Percentiles rank a stretch among this genome's conserved stretches.
Evolutionary conservation across 2,329 filamentous ascomycete species (phyloP).

Genomic region (Fusarium decemcellulare): DNA sequence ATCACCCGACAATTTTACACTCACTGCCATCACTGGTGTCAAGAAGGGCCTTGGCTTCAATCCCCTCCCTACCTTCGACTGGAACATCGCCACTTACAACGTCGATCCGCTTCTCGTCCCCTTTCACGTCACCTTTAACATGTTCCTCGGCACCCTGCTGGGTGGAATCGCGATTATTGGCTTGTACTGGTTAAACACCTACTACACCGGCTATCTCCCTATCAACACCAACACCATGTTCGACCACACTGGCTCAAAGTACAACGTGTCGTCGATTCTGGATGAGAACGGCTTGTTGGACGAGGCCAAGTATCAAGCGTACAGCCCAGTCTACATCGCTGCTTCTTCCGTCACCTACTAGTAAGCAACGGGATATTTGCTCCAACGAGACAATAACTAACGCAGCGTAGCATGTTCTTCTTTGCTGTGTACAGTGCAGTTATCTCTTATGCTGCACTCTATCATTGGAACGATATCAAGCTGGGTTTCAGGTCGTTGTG

Average conservation of each 20-base stretch:
- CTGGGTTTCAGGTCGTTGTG: conserved; percentile 46
- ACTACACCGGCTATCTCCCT: conserved; percentile 61
- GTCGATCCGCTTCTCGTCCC: conserved; percentile 48
- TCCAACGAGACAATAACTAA: background rate
- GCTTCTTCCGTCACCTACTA: conserved; percentile 40
- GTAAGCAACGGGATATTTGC: background rate
- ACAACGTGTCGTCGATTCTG: conserved; percentile 61
- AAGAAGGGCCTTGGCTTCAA: conserved; percentile 61
- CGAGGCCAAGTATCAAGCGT: conserved; percentile 52
- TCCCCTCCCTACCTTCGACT: conserved; percentile 65
- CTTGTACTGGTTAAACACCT: conserved; percentile 61
- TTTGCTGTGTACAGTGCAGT: conserved; percentile 50
- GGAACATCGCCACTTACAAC: conserved; percentile 53
- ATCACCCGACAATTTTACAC: conserved; percentile 57
- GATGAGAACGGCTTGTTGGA: conserved; percentile 51
- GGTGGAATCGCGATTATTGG: conserved; percentile 57
- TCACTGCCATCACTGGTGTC: conserved; percentile 60
- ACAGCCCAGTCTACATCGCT: conserved; percentile 51
- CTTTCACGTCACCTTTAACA: conserved; percentile 57
- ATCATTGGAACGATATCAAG: conserved; percentile 53
- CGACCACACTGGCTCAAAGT: conserved; percentile 58
- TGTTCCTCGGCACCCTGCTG: conserved; percentile 52
- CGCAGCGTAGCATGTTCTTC: conserved; percentile 26
- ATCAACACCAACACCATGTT: conserved; percentile 64
- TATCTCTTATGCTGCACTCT: conserved; percentile 53